phyloP scores from a whole-genome alignment of 2,329 filamentous ascomycete species.

The Blastomyces parvus region DNA sequence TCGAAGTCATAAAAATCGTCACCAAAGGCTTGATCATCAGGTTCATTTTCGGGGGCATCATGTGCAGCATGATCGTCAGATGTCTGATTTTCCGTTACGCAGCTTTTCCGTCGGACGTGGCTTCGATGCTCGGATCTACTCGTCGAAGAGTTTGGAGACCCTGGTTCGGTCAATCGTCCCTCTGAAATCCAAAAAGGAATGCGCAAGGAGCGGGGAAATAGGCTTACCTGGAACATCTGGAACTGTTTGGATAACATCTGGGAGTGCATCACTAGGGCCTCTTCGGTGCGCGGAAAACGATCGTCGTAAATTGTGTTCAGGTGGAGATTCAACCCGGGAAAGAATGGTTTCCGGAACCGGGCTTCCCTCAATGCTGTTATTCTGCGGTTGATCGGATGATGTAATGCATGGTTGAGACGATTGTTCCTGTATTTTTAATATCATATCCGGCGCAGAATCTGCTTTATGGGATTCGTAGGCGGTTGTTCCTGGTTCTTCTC shows the following conservation, averaged over 20 bases:
- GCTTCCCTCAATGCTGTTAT: slow-evolving; percentile 2
- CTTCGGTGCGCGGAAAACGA: slow-evolving; percentile 28
- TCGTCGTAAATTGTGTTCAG: slow-evolving; percentile 23
- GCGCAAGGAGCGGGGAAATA: slow-evolving; percentile 27
- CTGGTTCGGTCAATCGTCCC: slow-evolving; percentile 54
- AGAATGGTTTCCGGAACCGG: slow-evolving; percentile 37
- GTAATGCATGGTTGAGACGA: slow-evolving; percentile 11
- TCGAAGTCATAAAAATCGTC: slow-evolving; percentile 48
- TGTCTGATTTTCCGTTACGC: slow-evolving; percentile 24
- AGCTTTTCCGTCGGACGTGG: slow-evolving; percentile 31
- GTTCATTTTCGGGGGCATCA: slow-evolving; percentile 42
- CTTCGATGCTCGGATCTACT: slow-evolving; percentile 40
- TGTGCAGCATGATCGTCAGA: slow-evolving; percentile 46
- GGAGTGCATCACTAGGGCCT: slow-evolving; percentile 34
- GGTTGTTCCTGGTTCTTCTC: slow-evolving; percentile 52
- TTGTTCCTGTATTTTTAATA: slow-evolving; percentile 36
- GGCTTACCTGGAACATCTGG: slow-evolving; percentile 49
- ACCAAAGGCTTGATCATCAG: slow-evolving; percentile 50
- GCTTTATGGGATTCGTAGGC: slow-evolving; percentile 48
- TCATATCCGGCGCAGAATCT: slow-evolving; percentile 51
- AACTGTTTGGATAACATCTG: slow-evolving; percentile 35
- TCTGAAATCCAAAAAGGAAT: slow-evolving; percentile 30
- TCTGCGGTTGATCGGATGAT: background rate
- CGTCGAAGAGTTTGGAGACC: slow-evolving; percentile 44
- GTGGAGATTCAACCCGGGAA: slow-evolving; percentile 35